Conservation (phyloP, 768 basidiomycete species). For the Rhizopogon sp. region DNA sequence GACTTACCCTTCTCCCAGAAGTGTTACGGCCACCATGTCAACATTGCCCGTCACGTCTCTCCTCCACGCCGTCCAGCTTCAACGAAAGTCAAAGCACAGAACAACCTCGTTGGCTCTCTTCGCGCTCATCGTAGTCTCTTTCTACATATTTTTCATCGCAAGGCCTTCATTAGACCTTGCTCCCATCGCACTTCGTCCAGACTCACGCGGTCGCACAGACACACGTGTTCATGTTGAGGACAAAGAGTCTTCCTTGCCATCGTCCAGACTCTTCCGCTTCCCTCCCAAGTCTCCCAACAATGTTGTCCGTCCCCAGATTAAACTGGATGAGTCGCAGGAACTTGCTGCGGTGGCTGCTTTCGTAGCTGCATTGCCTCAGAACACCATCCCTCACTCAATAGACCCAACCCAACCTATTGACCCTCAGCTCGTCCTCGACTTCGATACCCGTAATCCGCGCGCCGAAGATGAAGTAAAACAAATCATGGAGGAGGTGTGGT, state of each 20-base stretch:
- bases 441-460: slow-evolving; percentile 64
- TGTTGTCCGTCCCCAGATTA: slow-evolving; percentile 33
- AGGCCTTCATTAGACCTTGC: slow-evolving; percentile 36
- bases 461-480: slow-evolving; percentile 56
- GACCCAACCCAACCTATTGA: slow-evolving; percentile 66
- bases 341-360: slow-evolving; percentile 73
- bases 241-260: slow-evolving; percentile 20
- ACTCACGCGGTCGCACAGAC: slow-evolving; percentile 23
- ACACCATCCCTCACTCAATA: slow-evolving; percentile 62
- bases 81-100: slow-evolving; percentile 45
- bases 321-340: slow-evolving; percentile 53
- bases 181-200: slow-evolving; percentile 26
- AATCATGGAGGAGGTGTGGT: slow-evolving; percentile 66
- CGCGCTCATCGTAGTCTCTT: slow-evolving; percentile 44
- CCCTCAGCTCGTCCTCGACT: slow-evolving; percentile 78
- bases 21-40: slow-evolving; percentile 12
- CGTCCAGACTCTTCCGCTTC: slow-evolving; percentile 23
- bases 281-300: slow-evolving; percentile 9
- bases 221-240: slow-evolving; percentile 18
- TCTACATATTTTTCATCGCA: slow-evolving; percentile 52
- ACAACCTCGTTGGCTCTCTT: slow-evolving; percentile 52
- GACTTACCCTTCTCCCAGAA: slow-evolving; percentile 6
- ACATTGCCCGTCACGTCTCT: slow-evolving; percentile 26
- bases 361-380: slow-evolving; percentile 68
- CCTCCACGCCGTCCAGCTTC: slow-evolving; percentile 28